Evolutionary conservation across 2,329 filamentous ascomycete species (phyloP).

Genomic region (Cladosporium sphaerospermum): DNA sequence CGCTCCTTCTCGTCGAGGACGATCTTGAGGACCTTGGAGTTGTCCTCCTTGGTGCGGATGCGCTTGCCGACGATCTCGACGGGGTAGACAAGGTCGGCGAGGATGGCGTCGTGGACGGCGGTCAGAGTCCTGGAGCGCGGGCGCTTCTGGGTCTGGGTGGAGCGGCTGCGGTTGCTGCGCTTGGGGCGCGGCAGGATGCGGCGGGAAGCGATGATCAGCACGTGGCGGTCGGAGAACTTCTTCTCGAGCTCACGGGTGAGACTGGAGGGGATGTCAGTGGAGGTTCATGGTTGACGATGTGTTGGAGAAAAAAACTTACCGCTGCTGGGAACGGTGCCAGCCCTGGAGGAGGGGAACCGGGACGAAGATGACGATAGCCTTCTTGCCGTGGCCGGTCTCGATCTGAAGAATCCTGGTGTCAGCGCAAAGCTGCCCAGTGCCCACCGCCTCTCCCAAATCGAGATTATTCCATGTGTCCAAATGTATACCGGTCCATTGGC

Average conservation of each 20-base stretch:
- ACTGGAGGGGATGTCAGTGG: conserved; percentile 43
- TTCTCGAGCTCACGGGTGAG: conserved; percentile 99
- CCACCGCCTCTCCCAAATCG: conserved; percentile 46
- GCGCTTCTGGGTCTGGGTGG: conserved; percentile 97
- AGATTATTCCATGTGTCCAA: conserved; percentile 18
- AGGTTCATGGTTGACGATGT: conserved; percentile 9
- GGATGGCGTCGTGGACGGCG: conserved; percentile 97
- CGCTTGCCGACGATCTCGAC: conserved; percentile 99
- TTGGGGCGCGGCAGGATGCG: conserved; percentile 98
- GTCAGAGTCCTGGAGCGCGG: conserved; percentile 96
- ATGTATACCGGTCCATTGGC: conserved; percentile 2
- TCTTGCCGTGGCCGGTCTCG: conserved; percentile 99
- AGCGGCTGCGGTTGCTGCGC: conserved; percentile 94
- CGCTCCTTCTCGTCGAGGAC: conserved; percentile 99
- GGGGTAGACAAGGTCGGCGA: conserved; percentile 96
- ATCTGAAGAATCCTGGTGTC: conserved; percentile 67
- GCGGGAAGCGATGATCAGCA: conserved; percentile 97
- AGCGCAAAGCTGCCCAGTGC: conserved; percentile 50
- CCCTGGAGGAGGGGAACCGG: conserved; percentile 95
- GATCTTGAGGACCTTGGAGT: conserved; percentile 97
- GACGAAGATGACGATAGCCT: conserved; percentile 99
- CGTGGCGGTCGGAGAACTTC: conserved; percentile 99
- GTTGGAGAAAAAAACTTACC: conserved; percentile 56
- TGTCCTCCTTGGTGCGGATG: conserved; percentile 96
- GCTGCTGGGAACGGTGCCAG: conserved; percentile 99